Evolutionary conservation across 2,329 filamentous ascomycete genomes (phyloP).

Genomic region (Byssothecium circinans): DNA sequence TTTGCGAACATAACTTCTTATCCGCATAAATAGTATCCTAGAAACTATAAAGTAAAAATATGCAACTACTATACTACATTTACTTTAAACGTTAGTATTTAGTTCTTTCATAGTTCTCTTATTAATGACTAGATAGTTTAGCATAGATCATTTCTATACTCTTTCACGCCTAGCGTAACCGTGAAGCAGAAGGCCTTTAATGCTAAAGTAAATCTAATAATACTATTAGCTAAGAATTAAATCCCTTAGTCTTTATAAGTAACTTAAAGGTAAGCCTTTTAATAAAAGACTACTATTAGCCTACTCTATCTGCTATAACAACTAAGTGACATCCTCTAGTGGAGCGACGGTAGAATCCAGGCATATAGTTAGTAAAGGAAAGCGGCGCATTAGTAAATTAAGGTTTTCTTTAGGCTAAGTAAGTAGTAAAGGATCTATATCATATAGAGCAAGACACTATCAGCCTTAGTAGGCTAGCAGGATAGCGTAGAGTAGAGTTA

Average conservation of each 20-base stretch:
- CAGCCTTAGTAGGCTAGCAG: slow-evolving; percentile 10
- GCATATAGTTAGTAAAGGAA: slow-evolving; percentile 12
- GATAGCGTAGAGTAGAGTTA: slow-evolving; percentile 9
- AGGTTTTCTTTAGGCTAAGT: too few relatives aligned
- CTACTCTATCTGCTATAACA: slow-evolving; percentile 15
- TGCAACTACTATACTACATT: slow-evolving; percentile 8
- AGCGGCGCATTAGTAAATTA: slow-evolving; percentile 10
- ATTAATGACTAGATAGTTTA: slow-evolving; percentile 11
- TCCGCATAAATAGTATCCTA: slow-evolving; percentile 7
- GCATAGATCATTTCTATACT: slow-evolving; percentile 12
- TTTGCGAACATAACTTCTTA: slow-evolving; percentile 12
- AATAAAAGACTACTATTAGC: slow-evolving; percentile 12
- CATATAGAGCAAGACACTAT: slow-evolving; percentile 10
- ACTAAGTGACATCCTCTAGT: slow-evolving; percentile 14
- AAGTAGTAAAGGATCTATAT: slow-evolving; percentile 11
- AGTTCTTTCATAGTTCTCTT: slow-evolving; percentile 12
- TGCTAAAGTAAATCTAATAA: too few relatives aligned
- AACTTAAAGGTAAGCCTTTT: slow-evolving; percentile 10
- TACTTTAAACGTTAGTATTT: slow-evolving; percentile 7
- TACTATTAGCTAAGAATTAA: too few relatives aligned
- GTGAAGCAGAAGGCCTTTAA: too few relatives aligned
- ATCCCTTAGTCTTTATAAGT: too few relatives aligned
- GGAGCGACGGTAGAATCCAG: slow-evolving; percentile 13
- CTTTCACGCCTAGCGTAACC: slow-evolving; percentile 6
- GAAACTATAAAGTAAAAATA: slow-evolving; percentile 12